These are phyloP conservation scores for Debaryomyces coudertii DNA, from an alignment of 1,139 yeast species.

Conservation along the genomic window DNA sequence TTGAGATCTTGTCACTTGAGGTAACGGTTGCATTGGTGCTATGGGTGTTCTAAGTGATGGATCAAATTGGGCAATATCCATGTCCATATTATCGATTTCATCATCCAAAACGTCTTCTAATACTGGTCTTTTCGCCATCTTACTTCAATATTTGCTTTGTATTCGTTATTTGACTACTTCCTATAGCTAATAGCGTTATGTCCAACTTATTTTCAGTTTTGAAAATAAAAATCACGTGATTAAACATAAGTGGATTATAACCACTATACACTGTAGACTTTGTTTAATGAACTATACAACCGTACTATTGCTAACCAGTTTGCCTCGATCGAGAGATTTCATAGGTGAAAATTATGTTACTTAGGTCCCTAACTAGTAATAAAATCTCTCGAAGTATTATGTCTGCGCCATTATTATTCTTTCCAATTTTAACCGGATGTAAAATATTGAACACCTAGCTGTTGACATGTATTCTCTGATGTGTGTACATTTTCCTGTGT, in stretches of 20 bases:
- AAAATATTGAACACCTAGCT: too few relatives aligned
- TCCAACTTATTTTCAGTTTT: slow-evolving; percentile 3
- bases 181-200: background rate
- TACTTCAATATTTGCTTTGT: background rate
- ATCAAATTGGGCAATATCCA: slow-evolving; percentile 91
- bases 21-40: slow-evolving; percentile 66
- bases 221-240: background rate
- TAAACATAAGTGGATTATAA: background rate
- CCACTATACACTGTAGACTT: background rate
- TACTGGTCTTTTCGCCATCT: slow-evolving; percentile 63
- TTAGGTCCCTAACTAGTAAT: too few relatives aligned
- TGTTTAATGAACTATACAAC: too few relatives aligned
- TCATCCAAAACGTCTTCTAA: slow-evolving; percentile 87
- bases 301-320: too few relatives aligned
- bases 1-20: slow-evolving; percentile 65
- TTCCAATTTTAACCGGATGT: too few relatives aligned
- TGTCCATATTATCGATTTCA: slow-evolving; percentile 88
- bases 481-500: too few relatives aligned
- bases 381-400: too few relatives aligned
- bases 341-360: too few relatives aligned
- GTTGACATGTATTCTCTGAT: too few relatives aligned
- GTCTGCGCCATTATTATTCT: too few relatives aligned
- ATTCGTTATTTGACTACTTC: background rate
- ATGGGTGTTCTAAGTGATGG: slow-evolving; percentile 69
- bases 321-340: too few relatives aligned